A percentile compares a stretch with the other conserved stretches of the same genome.
phyloP scores from a whole-genome alignment of 495 filamentous ascomycete species.

The Jackrogersella minutella region DNA sequence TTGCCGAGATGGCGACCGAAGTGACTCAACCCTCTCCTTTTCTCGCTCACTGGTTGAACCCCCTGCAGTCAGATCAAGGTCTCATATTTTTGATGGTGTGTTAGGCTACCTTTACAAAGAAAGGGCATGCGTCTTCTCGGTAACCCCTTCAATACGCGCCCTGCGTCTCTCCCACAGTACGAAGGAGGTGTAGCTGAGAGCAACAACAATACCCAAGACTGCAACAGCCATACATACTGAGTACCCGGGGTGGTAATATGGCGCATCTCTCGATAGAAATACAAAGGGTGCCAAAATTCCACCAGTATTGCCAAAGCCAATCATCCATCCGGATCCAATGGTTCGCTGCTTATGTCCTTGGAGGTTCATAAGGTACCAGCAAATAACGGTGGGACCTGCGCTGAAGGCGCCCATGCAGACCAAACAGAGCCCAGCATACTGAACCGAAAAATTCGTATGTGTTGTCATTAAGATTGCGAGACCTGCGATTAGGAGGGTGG shows the following conservation, averaged over 20 bases:
- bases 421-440: constrained; percentile 75
- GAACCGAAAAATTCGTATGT: constrained; percentile 53
- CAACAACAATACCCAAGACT: too few relatives aligned
- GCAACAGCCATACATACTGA: constrained; percentile 9
- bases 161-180: too few relatives aligned
- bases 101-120: too few relatives aligned
- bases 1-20: too few relatives aligned
- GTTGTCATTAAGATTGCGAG: constrained; percentile 70
- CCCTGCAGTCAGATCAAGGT: too few relatives aligned
- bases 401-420: constrained; percentile 63
- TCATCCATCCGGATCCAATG: constrained; percentile 68
- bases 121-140: too few relatives aligned
- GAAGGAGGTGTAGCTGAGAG: too few relatives aligned
- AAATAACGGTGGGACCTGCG: constrained; percentile 73
- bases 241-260: constrained; percentile 40
- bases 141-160: too few relatives aligned
- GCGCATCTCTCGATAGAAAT: constrained; percentile 39
- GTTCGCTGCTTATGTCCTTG: constrained; percentile 75
- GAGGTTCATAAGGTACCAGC: constrained; percentile 84
- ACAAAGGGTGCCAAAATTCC: constrained; percentile 40
- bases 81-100: too few relatives aligned
- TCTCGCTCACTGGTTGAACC: too few relatives aligned
- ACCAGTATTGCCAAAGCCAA: constrained; percentile 42
- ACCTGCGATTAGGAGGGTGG: constrained; percentile 51
- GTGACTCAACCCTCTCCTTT: too few relatives aligned